phyloP scores from a whole-genome alignment of 768 basidiomycete genomes.

The Xerocomus spinulosus region DNA sequence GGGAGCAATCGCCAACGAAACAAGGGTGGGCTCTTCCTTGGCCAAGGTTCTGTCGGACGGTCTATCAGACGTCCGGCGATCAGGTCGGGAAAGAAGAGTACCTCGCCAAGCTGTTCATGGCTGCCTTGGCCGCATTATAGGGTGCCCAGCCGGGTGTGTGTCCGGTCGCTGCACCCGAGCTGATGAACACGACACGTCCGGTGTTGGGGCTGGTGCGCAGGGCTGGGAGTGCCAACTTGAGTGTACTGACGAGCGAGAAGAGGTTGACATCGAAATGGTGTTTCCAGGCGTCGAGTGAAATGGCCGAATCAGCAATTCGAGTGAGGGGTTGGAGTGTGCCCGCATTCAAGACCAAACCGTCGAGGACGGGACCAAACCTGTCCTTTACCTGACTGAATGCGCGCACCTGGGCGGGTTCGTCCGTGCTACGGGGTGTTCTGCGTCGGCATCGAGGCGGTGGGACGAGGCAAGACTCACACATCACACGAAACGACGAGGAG shows the following conservation, averaged over 20 bases:
- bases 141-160: constrained; percentile 70
- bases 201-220: constrained; percentile 55
- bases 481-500: constrained; percentile 66
- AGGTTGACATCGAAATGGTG: constrained; percentile 81
- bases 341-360: constrained; percentile 84
- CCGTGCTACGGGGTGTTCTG: constrained; percentile 41
- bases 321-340: constrained; percentile 69
- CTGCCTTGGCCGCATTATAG: constrained; percentile 83
- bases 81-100: constrained; percentile 24
- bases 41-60: constrained; percentile 61
- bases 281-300: constrained; percentile 60
- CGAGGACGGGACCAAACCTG: constrained; percentile 55
- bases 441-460: background rate
- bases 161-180: constrained; percentile 78
- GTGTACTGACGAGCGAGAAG: constrained; percentile 71
- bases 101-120: constrained; percentile 84
- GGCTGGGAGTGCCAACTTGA: constrained; percentile 63
- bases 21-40: constrained; percentile 74
- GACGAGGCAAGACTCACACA: constrained; percentile 50
- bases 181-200: constrained; percentile 75
- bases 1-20: constrained; percentile 75
- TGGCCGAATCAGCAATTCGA: constrained; percentile 46
- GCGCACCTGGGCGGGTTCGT: constrained; percentile 48
- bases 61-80: constrained; percentile 2
- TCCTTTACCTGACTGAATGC: constrained; percentile 52